These are phyloP conservation scores for Colletotrichum chrysophilum DNA, from an alignment of 2,329 filamentous ascomycete species.

Conservation along the genomic window DNA sequence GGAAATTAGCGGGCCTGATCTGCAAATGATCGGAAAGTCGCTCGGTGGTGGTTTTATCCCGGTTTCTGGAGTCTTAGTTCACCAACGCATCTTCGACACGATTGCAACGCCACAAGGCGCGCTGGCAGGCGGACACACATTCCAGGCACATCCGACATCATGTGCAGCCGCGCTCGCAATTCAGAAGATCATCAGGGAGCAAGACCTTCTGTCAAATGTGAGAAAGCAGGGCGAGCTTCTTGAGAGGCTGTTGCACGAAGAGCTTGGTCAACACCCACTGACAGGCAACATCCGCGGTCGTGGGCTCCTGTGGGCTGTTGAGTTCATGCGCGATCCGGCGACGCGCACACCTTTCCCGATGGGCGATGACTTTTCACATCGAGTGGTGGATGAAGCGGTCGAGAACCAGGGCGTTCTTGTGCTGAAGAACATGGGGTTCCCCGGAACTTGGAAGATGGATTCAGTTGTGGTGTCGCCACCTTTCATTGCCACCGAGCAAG, in stretches of 20 bases:
- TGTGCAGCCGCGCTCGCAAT: not conserved
- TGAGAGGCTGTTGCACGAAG: not conserved
- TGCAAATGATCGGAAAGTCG: not conserved
- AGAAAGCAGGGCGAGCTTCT: not conserved
- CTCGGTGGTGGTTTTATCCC: accelerated
- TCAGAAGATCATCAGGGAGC: not conserved
- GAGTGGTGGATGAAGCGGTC: not conserved
- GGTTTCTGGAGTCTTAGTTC: not conserved
- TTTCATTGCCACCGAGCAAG: not conserved
- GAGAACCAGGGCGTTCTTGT: not conserved
- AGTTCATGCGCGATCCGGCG: not conserved
- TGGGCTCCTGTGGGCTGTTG: not conserved
- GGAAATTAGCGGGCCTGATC: not conserved
- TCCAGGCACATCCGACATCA: not conserved
- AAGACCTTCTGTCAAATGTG: not conserved
- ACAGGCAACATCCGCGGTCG: not conserved
- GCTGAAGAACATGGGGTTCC: not conserved
- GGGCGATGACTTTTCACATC: not conserved
- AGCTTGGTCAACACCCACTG: not conserved
- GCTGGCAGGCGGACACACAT: not conserved
- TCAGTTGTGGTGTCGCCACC: not conserved
- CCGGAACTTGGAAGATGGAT: not conserved
- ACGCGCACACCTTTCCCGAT: not conserved
- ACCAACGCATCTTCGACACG: not conserved
- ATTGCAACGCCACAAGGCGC: not conserved